Evolutionary conservation across 441 rosid genomes (phyloP), one percentile per base, ranked within the genome.

Genomic region (Pelargonium cotyledonis): DNA sequence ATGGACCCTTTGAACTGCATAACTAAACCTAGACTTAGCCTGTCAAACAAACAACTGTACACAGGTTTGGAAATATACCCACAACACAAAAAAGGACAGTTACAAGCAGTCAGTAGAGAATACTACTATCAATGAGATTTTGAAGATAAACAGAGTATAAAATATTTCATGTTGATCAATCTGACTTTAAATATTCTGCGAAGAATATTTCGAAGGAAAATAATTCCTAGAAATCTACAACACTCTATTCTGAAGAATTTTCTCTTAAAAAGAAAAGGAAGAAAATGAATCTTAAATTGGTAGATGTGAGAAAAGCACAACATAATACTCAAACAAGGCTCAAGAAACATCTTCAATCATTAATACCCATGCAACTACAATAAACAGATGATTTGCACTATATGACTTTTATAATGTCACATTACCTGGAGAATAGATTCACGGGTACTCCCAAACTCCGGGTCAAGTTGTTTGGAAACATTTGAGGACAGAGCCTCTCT

Each of bases 341-440:
- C 46, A 35, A 63, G 43, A 63, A 8, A 19, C 15, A 18, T 63
- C 35, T 40, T 63, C 11, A 38, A 35, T 38, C 15, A 38, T 63
- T 63, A 29, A n/a, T 63, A 31, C 10, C 41, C n/a, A 5, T 63
- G 44, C n/a, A 29, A 63, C 21, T 63, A 63, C 43, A n/a, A 31
- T 14, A 63, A 63, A 60, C 26, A 21, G n/a, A 43, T 63, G 16
- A 65, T 16, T 65, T 41, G 49, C 63, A 41, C 41, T 62, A 26
- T 10, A 31, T 15, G 21, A 64, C 44, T 15, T 21, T 19, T 19
- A 15, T 43, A 29, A 55, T 57, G 73, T 72, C 12, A 10, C 68
- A 75, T 79, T 70, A 91, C 95, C 89, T 91, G 92, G 76, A 91
- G 95, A 81, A 91, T 79, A 31, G 89, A 84, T 73, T 89, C 95